These are phyloP conservation scores for Bryoglossum gracile DNA, from an alignment of 495 filamentous ascomycete genomes.

Conservation along the genomic window DNA sequence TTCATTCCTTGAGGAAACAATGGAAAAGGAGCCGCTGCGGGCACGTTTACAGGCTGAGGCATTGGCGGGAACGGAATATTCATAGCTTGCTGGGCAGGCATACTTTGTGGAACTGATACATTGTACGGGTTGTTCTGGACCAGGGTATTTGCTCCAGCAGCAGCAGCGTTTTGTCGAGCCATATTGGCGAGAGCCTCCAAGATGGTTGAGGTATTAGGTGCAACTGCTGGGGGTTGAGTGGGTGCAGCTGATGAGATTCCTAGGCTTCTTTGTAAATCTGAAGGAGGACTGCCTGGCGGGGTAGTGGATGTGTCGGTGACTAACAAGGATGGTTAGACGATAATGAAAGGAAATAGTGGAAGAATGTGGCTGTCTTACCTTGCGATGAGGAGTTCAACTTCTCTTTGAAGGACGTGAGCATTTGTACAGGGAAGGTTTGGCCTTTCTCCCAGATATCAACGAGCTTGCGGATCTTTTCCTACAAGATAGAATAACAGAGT, in stretches of 20 bases:
- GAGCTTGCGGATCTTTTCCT: constrained; percentile 96
- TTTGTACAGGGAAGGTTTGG: constrained; percentile 74
- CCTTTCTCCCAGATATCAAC: constrained; percentile 98
- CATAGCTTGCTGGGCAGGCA: constrained; percentile 26
- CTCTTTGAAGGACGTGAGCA: constrained; percentile 81
- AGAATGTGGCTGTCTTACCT: constrained; percentile 22
- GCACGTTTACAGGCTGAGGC: constrained; percentile 51
- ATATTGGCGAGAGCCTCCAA: constrained; percentile 79
- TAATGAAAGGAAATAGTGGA: neutral
- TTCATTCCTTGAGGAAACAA: constrained; percentile 40
- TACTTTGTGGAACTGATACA: constrained; percentile 45
- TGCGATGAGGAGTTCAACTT: constrained; percentile 57
- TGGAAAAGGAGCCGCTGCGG: constrained; percentile 43
- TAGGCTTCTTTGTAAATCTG: constrained; percentile 39
- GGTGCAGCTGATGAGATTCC: constrained; percentile 31
- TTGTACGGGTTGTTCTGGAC: constrained; percentile 46
- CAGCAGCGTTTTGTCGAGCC: constrained; percentile 67
- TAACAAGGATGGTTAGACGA: constrained; percentile 32
- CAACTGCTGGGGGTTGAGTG: constrained; percentile 31
- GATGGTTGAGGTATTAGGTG: constrained; percentile 59
- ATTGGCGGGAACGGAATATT: constrained; percentile 19
- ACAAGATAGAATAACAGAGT: constrained; percentile 34
- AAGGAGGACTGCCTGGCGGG: constrained; percentile 69
- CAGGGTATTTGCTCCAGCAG: constrained; percentile 41
- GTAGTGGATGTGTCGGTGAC: constrained; percentile 58